A percentile compares a stretch with the other conserved stretches of the same genome.
Evolutionary conservation across 495 filamentous ascomycete genomes (phyloP).

Genomic region (Neurospora hispaniola): DNA sequence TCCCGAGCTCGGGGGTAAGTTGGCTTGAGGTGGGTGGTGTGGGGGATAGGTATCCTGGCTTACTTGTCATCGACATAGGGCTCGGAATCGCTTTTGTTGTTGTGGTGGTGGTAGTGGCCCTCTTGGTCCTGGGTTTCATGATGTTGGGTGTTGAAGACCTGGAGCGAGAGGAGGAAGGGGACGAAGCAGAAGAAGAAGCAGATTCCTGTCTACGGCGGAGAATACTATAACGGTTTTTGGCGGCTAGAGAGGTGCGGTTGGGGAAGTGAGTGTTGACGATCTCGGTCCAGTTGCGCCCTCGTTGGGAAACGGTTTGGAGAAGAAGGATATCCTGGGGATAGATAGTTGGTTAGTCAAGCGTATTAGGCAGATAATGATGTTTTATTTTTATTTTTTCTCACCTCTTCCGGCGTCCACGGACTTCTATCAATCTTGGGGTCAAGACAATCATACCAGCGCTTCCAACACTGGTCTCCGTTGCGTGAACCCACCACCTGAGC

Average conservation of each 20-base stretch:
- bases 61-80: neutral
- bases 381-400: neutral
- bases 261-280: conserved; percentile 25
- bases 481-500: conserved; percentile 19
- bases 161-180: neutral
- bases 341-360: neutral
- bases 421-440: conserved; percentile 24
- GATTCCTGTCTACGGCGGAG: conserved; percentile 13
- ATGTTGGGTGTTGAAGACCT: neutral
- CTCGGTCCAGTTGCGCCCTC: conserved; percentile 26
- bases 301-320: conserved; percentile 15
- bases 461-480: conserved; percentile 27
- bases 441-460: conserved; percentile 25
- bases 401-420: conserved; percentile 23
- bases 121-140: neutral
- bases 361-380: neutral
- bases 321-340: conserved; percentile 18
- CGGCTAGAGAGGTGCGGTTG: conserved; percentile 25
- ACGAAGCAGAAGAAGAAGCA: neutral
- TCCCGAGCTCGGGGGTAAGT: neutral
- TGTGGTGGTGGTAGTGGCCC: neutral
- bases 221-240: conserved; percentile 28
- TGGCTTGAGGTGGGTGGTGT: neutral
- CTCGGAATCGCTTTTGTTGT: neutral
- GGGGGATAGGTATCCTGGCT: neutral